phyloP scores from a whole-genome alignment of 2,329 filamentous ascomycete genomes.

The Grosmannia clavigera region DNA sequence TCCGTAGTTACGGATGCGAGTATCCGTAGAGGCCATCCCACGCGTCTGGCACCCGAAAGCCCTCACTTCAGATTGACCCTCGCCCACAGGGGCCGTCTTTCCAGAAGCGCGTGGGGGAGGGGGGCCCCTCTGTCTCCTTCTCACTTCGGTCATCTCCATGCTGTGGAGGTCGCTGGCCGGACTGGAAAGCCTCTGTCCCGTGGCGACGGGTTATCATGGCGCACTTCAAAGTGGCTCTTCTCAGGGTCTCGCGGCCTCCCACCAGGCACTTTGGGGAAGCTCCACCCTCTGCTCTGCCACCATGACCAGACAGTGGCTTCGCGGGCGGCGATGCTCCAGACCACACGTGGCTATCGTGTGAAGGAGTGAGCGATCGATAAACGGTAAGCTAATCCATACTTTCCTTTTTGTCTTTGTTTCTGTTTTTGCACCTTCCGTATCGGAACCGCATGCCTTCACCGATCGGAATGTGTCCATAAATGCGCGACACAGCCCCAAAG shows the following conservation, averaged over 20 bases:
- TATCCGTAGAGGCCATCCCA: background rate
- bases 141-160: background rate
- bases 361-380: too few relatives aligned
- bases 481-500: background rate
- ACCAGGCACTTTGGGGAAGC: background rate
- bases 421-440: too few relatives aligned
- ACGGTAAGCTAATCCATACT: too few relatives aligned
- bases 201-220: background rate
- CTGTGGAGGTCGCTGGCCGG: background rate
- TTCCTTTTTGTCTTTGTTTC: too few relatives aligned
- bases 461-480: background rate
- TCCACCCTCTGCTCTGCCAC: background rate
- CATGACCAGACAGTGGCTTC: background rate
- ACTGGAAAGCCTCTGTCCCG: background rate
- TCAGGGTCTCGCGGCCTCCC: background rate
- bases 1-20: background rate
- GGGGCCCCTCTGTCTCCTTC: background rate
- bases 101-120: background rate
- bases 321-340: too few relatives aligned
- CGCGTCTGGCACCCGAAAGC: background rate
- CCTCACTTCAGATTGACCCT: background rate
- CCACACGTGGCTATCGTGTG: too few relatives aligned
- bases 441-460: background rate
- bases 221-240: background rate
- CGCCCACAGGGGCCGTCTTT: background rate